Evolutionary conservation across 2,329 filamentous ascomycete species (phyloP).

Genomic region (Xylariaceae sp.): DNA sequence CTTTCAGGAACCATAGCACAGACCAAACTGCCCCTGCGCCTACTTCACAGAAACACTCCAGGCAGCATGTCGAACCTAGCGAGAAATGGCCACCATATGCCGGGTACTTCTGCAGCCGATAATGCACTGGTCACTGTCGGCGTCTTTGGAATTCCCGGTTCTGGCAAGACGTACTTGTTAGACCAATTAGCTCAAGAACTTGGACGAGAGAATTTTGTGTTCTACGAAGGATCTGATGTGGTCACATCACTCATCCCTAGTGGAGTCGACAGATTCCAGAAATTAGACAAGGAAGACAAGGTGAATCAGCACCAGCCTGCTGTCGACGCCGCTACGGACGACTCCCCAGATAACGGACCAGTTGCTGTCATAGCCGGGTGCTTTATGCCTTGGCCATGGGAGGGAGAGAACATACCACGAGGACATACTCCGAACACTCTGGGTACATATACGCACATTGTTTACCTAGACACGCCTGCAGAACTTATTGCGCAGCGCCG

Average conservation of each 20-base stretch:
- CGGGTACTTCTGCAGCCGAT: no score
- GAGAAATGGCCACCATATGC: no score
- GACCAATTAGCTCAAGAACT: conserved; percentile 45
- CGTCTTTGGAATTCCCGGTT: conserved; percentile 33
- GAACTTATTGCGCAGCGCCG: conserved; percentile 48
- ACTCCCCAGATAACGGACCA: conserved; percentile 44
- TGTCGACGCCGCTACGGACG: conserved; percentile 51
- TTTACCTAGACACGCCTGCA: conserved; percentile 58
- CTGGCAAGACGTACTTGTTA: conserved; percentile 40
- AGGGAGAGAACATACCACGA: conserved; percentile 40
- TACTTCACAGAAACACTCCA: no score
- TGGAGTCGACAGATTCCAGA: conserved; percentile 56
- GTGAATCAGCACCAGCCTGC: conserved; percentile 49
- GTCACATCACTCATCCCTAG: conserved; percentile 52
- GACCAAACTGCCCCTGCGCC: no score
- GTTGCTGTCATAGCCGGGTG: conserved; percentile 61
- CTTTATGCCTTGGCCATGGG: conserved; percentile 60
- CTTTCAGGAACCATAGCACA: no score
- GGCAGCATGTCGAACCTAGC: no score
- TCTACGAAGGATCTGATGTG: conserved; percentile 60
- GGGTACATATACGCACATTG: conserved; percentile 60
- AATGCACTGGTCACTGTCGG: conserved; percentile 30
- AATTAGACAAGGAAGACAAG: conserved; percentile 47
- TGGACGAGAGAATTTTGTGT: conserved; percentile 46
- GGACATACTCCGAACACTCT: conserved; percentile 56